Conservation (phyloP, 306 rosid species). For the Vigna hirtella region DNA sequence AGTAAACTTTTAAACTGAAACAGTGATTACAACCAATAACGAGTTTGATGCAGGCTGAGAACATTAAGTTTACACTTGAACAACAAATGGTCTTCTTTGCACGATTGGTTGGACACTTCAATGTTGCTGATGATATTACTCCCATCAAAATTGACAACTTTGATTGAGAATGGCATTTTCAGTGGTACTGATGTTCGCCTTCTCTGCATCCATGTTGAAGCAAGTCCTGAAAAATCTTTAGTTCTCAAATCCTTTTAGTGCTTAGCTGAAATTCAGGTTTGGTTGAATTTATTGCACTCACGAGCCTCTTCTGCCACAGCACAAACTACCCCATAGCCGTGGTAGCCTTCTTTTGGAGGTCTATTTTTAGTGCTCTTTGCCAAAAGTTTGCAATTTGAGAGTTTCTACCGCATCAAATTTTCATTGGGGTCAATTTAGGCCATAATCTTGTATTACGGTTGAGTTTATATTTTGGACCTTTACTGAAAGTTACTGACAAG, state of each 20-base stretch:
- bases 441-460: neutral
- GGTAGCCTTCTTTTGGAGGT: neutral
- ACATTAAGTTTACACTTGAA: slow-evolving; percentile 89
- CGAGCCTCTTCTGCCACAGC: slow-evolving; percentile 18
- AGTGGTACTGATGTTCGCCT: slow-evolving; percentile 31
- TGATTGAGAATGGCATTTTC: slow-evolving; percentile 47
- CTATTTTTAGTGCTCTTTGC: slow-evolving; percentile 11
- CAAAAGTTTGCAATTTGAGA: slow-evolving; percentile 11
- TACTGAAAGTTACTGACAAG: neutral
- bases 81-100: slow-evolving; percentile 99
- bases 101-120: slow-evolving; percentile 75
- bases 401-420: slow-evolving; percentile 31
- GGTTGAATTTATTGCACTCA: slow-evolving; percentile 24
- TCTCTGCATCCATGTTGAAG: slow-evolving; percentile 14
- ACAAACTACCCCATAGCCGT: neutral
- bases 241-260: slow-evolving; percentile 23
- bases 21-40: slow-evolving; percentile 32
- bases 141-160: slow-evolving; percentile 86
- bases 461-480: slow-evolving; percentile 26
- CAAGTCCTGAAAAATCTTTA: neutral
- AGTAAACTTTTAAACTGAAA: slow-evolving; percentile 1
- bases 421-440: slow-evolving; percentile 2
- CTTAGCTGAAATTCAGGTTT: slow-evolving; percentile 27
- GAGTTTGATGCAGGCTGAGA: slow-evolving; percentile 77
- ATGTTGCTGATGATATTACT: slow-evolving; percentile 80